These are phyloP conservation scores for Lycium ferocissimum DNA, from an alignment of 257 asterid genomes.

Conservation along the genomic window DNA sequence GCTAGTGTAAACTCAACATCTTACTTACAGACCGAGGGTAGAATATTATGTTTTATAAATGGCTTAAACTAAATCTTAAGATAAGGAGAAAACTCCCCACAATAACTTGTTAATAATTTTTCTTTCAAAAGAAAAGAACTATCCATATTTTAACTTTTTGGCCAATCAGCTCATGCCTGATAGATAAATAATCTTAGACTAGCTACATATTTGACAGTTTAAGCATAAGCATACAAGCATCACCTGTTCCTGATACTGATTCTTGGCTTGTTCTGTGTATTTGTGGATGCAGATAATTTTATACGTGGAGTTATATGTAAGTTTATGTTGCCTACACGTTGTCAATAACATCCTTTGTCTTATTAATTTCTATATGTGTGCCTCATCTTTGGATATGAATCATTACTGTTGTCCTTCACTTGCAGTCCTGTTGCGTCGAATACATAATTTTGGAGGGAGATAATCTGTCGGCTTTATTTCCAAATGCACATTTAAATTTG, in stretches of 20 bases:
- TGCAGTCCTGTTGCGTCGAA: constrained; percentile 92
- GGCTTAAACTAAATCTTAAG: too few species aligned
- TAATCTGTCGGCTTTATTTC: constrained; percentile 85
- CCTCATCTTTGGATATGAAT: not conserved
- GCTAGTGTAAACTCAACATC: too few species aligned
- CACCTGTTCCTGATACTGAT: constrained; percentile 32
- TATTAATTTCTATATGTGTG: not conserved
- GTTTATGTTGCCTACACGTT: constrained; percentile 39
- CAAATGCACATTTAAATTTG: constrained; percentile 71
- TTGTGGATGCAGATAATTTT: constrained; percentile 74
- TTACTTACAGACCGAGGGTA: too few species aligned
- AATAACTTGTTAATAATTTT: too few species aligned
- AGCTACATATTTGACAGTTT: constrained; percentile 11
- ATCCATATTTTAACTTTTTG: not conserved
- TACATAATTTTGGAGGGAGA: constrained; percentile 90
- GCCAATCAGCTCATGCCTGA: not conserved
- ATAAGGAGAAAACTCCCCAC: too few species aligned
- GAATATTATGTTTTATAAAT: not conserved
- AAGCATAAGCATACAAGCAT: not conserved
- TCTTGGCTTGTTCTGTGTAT: constrained; percentile 33
- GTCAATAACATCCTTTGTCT: not conserved
- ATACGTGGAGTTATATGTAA: constrained; percentile 91
- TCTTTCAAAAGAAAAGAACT: too few species aligned
- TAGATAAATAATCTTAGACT: not conserved
- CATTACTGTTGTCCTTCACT: constrained; percentile 9